Evolutionary conservation across 208 protist species (phyloP), one percentile per base, ranked within the genome.

Genomic region (Leishmania major): DNA sequence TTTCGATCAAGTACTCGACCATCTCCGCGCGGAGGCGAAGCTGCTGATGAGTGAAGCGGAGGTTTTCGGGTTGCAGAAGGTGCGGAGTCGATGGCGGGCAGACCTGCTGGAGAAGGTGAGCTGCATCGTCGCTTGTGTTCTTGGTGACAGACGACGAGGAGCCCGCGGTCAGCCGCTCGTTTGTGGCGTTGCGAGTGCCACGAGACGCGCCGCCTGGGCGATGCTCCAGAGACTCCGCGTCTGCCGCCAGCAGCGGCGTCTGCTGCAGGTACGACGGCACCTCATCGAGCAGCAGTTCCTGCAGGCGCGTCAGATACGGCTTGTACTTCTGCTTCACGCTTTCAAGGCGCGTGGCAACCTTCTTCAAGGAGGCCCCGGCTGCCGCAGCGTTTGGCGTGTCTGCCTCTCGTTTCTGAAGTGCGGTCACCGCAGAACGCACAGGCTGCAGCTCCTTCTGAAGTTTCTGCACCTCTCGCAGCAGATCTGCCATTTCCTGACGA

Each of bases 1-100:
- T 97, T 15, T 84, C 79, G 59, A 97, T 88, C 40, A 97, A 86
- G 83, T 97, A 97, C 47, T 93, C 83, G 2, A 97, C 87, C 79
- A 97, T 91, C 57, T 97, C 94, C 17, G 94, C 87, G 19, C 90
- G 91, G 17, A 97, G 81, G 37, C 84, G 84, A 70, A 97, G 70
- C 59, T 88, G 82, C 62, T 92, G 80, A 19, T 88, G 85, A 10
- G 84, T 66, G 66, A 86, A 83, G 17, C 76, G 66, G 75, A 94
- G 89, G 72, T 95, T 90, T 59, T 86, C 87, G 8, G 86, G 85
- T 40, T 80, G 78, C 5, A 97, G 75, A 43, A 91, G 80, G 77
- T 91, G 90, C 25, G 94, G 94, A 3, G 90, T 60, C 60, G 37
- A 70, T 17, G 87, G 76, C 25, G 94, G 92, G 79, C 94, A 97